Evolutionary conservation across 805 yeast genomes (phyloP), one percentile per base, ranked within the genome.

Genomic region (Myxozyma geophila): DNA sequence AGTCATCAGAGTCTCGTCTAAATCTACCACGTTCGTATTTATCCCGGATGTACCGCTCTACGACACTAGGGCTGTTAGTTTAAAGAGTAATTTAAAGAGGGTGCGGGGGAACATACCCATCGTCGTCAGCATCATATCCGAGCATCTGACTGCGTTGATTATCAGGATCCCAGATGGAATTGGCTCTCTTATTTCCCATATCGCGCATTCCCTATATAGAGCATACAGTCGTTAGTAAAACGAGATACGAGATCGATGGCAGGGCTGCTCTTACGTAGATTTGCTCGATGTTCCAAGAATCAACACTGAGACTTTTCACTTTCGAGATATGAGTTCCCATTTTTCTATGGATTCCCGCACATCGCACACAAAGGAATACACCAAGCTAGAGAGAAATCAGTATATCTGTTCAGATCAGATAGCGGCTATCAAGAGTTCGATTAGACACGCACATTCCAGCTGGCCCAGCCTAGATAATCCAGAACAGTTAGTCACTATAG

Each of bases 301-400:
- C 96, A 73, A 88, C 78, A 5, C 92, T 85, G 59, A 90, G 77
- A 0, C 92, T 87, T 71, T 88, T 89, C 7, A 89, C 90, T 56
- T 79, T 76, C 5, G 92, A 86, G 12, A 87, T 75, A 47, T 85
- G 85, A 1, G 80, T 70, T 0, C 91, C 89, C 49, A 89, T 78
- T 54, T 83, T 82, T 64, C 90, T 79, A 75, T 90, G 96, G 40
- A 86, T 81, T 2, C 90, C 85, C 8, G 96, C 93, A 80, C 96
- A 90, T 68, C 95, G 79, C 15, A 95, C 95, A 78, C 96, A 90
- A 17, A 90, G 78, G 63, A 90, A 86, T 4, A 89, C 77, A 35
- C 96, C 96, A 49, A 89, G 70, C 76, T 56, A 33, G 8, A 37
- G 13, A 21, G 13, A 21, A 21, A 36, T 39, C n/a, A 43, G 36